Conservation (phyloP, 1,139 yeast genomes). For the Candida tunisiensis region DNA sequence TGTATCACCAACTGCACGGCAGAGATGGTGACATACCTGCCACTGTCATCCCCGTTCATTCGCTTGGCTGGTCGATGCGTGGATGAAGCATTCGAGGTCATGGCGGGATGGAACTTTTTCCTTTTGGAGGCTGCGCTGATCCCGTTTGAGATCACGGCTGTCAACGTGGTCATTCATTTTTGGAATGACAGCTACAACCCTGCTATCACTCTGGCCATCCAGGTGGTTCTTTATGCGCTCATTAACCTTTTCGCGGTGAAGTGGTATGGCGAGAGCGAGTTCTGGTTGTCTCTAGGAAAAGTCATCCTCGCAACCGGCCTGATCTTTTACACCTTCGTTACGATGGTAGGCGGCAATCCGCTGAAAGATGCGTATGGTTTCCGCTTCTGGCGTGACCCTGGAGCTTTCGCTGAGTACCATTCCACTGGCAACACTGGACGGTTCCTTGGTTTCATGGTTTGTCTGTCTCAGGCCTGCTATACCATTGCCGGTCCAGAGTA, state of each 20-base stretch:
- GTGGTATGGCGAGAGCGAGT: slow-evolving; percentile 64
- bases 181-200: slow-evolving; percentile 54
- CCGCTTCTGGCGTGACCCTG: slow-evolving; percentile 43
- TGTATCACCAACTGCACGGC: slow-evolving; percentile 59
- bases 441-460: slow-evolving; percentile 55
- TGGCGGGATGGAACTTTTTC: slow-evolving; percentile 73
- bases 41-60: slow-evolving; percentile 51
- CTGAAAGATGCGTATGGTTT: slow-evolving; percentile 49
- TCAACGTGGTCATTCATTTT: slow-evolving; percentile 58
- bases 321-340: slow-evolving; percentile 52
- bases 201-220: slow-evolving; percentile 18
- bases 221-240: slow-evolving; percentile 36
- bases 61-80: slow-evolving; percentile 37
- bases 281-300: slow-evolving; percentile 65
- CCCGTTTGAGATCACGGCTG: slow-evolving; percentile 72
- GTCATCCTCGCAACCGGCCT: slow-evolving; percentile 56
- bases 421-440: slow-evolving; percentile 43
- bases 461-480: slow-evolving; percentile 46
- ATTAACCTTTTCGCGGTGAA: slow-evolving; percentile 61
- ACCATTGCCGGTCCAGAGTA: slow-evolving; percentile 67
- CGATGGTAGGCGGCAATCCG: slow-evolving; percentile 78
- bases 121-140: slow-evolving; percentile 58
- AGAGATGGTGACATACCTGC: slow-evolving; percentile 70
- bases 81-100: slow-evolving; percentile 59
- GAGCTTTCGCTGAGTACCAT: slow-evolving; percentile 37